Evolutionary conservation across 139 green algal species (phyloP).

Genomic region (Volvox reticuliferus): DNA sequence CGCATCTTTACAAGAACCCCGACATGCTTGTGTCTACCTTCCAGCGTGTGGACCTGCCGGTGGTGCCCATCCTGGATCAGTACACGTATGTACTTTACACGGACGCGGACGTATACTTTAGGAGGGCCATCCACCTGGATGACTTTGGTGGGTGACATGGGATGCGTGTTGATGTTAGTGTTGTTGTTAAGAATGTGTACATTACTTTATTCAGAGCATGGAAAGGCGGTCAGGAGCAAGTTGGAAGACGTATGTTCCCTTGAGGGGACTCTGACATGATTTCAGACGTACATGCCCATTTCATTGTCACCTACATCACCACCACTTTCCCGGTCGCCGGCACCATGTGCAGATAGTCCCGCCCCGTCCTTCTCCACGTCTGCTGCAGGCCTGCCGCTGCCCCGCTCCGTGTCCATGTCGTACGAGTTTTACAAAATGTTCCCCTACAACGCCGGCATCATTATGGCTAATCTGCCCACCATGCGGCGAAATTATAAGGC

Average conservation of each 20-base stretch:
- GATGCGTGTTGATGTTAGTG: no score
- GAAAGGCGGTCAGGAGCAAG: no score
- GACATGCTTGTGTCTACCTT: conserved; percentile 52
- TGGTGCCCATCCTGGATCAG: conserved; percentile 44
- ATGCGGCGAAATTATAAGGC: conserved; percentile 45
- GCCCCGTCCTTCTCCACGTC: background rate
- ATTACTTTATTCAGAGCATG: no score
- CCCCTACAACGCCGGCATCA: conserved; percentile 53
- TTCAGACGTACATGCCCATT: no score
- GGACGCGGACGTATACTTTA: conserved; percentile 63
- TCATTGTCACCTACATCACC: no score
- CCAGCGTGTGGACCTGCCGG: conserved; percentile 54
- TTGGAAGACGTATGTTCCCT: no score
- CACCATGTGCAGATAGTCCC: no score
- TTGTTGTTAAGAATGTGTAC: no score
- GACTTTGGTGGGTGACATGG: conserved; percentile 43
- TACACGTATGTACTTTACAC: conserved; percentile 65
- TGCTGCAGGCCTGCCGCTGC: conserved; percentile 42
- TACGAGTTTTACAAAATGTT: conserved; percentile 55
- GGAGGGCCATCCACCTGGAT: conserved; percentile 42
- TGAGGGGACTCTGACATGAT: no score
- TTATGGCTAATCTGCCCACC: conserved; percentile 50
- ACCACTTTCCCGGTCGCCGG: no score
- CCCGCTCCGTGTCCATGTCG: conserved; percentile 44
- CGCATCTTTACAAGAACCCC: conserved; percentile 44